Evolutionary conservation across 306 rosid species (phyloP).

Genomic region (Adenanthera pavonina): DNA sequence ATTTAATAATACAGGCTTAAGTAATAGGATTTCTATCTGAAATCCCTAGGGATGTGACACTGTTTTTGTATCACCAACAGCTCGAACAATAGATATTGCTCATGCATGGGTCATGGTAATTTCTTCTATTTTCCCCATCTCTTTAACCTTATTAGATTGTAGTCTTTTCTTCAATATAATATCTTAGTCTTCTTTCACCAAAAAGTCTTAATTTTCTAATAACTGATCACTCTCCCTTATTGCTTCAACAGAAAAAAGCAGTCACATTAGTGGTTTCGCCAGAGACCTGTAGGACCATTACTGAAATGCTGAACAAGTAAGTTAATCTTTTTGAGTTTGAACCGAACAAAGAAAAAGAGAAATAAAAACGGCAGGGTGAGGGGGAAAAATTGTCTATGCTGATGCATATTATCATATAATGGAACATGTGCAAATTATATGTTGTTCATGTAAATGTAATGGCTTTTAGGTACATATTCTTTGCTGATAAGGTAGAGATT

Average conservation of each 20-base stretch:
- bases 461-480: constrained; percentile 77
- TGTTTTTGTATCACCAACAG: constrained; percentile 94
- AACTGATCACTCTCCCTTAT: constrained; percentile 33
- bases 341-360: background rate
- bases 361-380: background rate
- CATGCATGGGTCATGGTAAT: constrained; percentile 95
- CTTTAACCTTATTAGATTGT: constrained; percentile 3
- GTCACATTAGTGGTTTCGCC: constrained; percentile 73
- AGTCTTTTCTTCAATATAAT: constrained; percentile 33
- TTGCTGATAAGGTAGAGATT: constrained; percentile 87
- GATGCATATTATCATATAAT: constrained; percentile 33
- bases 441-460: constrained; percentile 23
- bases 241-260: constrained; percentile 72
- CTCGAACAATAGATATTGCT: constrained; percentile 93
- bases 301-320: constrained; percentile 82
- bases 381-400: constrained; percentile 26
- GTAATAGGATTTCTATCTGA: constrained; percentile 76
- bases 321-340: constrained; percentile 32
- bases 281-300: constrained; percentile 59
- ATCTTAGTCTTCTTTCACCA: background rate
- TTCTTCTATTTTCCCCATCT: constrained; percentile 12
- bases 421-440: constrained; percentile 27
- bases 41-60: constrained; percentile 95
- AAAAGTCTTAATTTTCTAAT: background rate
- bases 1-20: constrained; percentile 63